Evolutionary conservation across 495 filamentous ascomycete genomes (phyloP).

Genomic region (Letharia columbiana): DNA sequence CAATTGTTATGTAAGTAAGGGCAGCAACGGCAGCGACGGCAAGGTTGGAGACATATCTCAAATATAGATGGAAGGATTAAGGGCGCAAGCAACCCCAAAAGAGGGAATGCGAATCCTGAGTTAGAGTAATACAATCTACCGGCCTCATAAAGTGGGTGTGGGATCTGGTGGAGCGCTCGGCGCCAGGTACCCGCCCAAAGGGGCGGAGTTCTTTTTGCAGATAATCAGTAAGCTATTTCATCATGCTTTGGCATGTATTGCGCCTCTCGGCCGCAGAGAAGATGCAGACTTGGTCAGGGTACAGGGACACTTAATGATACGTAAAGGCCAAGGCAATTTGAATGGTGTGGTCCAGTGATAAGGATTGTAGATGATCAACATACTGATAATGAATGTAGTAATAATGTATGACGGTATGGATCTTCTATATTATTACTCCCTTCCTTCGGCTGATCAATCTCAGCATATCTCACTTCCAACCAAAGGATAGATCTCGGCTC

Average conservation of each 20-base stretch:
- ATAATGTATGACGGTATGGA: neutral
- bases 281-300: neutral
- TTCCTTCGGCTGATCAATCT: neutral
- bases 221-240: neutral
- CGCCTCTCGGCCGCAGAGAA: slow-evolving; percentile 2
- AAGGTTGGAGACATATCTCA: neutral
- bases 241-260: neutral
- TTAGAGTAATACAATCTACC: neutral
- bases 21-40: slow-evolving; percentile 3
- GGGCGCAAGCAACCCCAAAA: slow-evolving; percentile 10
- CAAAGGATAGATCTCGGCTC: neutral
- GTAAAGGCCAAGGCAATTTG: neutral
- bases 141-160: slow-evolving; percentile 4
- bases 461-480: neutral
- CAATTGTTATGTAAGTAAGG: slow-evolving; percentile 6
- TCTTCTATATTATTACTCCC: neutral
- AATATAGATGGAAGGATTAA: slow-evolving; percentile 9
- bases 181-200: slow-evolving; percentile 11
- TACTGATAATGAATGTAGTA: neutral
- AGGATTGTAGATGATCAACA: neutral
- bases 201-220: slow-evolving; percentile 10
- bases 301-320: neutral
- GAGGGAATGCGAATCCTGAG: slow-evolving; percentile 4
- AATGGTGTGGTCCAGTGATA: neutral
- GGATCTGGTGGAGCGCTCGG: slow-evolving; percentile 4